Evolutionary conservation across 2,329 filamentous ascomycete genomes (phyloP), one percentile per base, ranked within the genome.

Genomic region (Teratosphaeria epicoccoides): DNA sequence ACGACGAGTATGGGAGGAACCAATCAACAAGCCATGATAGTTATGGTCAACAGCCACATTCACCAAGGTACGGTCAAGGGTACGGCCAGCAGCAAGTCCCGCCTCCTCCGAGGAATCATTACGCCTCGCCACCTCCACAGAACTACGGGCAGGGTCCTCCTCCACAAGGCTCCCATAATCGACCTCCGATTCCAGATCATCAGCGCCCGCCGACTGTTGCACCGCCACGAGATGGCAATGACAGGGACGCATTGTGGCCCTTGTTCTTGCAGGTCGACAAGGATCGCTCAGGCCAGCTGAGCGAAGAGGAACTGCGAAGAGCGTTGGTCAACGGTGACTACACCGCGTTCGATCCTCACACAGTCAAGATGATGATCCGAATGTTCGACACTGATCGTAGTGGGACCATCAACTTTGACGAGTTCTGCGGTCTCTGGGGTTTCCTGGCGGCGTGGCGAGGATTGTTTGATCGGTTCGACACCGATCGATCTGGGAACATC

Each of bases 291-390:
- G 90, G 91, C 20, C 82, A 89, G 58, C 79, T 98, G 46, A 89
- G 86, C 2, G 90, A 95, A 70, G 77, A 78, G 49, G 91, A 97
- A 70, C 83, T 98, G 43, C 85, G 87, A 9, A 84, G 87, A 1
- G 93, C 93, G 20, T 82, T 98, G 5, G 90, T 97, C 54, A 98
- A 98, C 66, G 91, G 90, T 51, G 93, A 98, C 76, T 96, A 88
- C 81, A 88, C 88, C 1, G 81, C 88, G 4, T 98, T 98, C 68
- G 90, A 98, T 70, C 79, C 83, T 4, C 87, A 95, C 62, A 98
- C 93, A 1, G 90, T 97, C 58, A 85, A 85, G 65, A 95, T 97
- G 88, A 96, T 98, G 90, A 96, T 98, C 60, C 86, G 90, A 66
- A 97, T 98, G 93, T 98, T 98, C 72, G 91, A 97, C 72, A 87